These are phyloP conservation scores for Logfia minima DNA, from an alignment of 129 eudicot genomes.

Conservation along the genomic window DNA sequence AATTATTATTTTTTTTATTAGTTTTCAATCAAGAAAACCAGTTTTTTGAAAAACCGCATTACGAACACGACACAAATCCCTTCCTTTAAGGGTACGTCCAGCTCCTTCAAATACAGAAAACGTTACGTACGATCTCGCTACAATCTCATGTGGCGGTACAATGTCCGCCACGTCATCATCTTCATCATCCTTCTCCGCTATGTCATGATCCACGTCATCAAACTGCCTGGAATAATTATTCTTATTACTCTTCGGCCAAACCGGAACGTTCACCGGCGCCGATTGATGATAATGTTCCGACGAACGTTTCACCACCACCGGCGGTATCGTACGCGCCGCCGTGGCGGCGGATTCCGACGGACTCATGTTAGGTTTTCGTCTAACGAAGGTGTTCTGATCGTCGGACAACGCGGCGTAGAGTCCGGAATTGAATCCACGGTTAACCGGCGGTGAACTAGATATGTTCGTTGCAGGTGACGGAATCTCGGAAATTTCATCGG, in stretches of 20 bases:
- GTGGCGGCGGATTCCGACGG: conserved; percentile 48
- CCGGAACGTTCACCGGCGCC: conserved; percentile 88
- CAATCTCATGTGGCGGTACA: conserved; percentile 94
- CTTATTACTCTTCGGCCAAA: conserved; percentile 53
- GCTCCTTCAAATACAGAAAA: conserved; percentile 89
- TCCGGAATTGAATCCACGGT: conserved; percentile 47
- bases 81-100: conserved; percentile 85
- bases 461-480: conserved; percentile 13
- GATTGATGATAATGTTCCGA: conserved; percentile 56
- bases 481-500: conserved; percentile 20
- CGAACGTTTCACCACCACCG: conserved; percentile 26
- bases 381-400: conserved; percentile 46
- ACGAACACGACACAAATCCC: conserved; percentile 75
- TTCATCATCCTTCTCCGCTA: conserved; percentile 38
- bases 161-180: conserved; percentile 51
- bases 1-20: not conserved
- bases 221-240: conserved; percentile 25
- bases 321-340: conserved; percentile 36
- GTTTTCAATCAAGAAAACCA: conserved; percentile 76
- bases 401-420: conserved; percentile 74
- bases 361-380: conserved; percentile 47
- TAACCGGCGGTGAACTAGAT: conserved; percentile 31
- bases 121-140: conserved; percentile 80
- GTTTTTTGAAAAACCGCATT: conserved; percentile 84
- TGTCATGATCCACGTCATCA: conserved; percentile 45